Conservation (phyloP, 345 rosid genomes). For the Gossypium turneri region DNA sequence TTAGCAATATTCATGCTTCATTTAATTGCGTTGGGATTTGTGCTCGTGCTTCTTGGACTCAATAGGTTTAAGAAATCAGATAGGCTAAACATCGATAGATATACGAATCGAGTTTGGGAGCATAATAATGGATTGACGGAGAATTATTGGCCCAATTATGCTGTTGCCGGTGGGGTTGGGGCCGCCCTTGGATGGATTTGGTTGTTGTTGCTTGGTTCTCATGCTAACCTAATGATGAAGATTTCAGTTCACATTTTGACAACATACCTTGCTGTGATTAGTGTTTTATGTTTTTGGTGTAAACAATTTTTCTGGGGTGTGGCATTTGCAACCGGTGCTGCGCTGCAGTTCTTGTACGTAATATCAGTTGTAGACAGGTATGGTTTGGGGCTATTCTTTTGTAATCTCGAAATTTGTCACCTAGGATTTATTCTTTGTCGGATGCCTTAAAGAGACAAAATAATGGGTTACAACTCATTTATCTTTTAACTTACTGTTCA, state of each 20-base stretch:
- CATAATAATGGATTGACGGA: slow-evolving; percentile 58
- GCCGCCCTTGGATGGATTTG: slow-evolving; percentile 68
- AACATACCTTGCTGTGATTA: slow-evolving; percentile 81
- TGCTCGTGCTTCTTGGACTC: slow-evolving; percentile 62
- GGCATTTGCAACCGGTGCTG: slow-evolving; percentile 72
- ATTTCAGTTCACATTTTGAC: slow-evolving; percentile 87
- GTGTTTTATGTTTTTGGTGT: slow-evolving; percentile 91
- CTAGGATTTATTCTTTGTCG: background rate
- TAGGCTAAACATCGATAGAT: slow-evolving; percentile 72
- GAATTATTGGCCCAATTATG: slow-evolving; percentile 88
- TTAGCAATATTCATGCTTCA: slow-evolving; percentile 69
- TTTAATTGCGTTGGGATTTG: slow-evolving; percentile 54
- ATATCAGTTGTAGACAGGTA: slow-evolving; percentile 96
- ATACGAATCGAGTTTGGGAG: slow-evolving; percentile 38
- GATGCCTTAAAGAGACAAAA: background rate
- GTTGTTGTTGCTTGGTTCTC: slow-evolving; percentile 73
- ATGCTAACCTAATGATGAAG: slow-evolving; percentile 80
- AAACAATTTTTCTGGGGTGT: slow-evolving; percentile 75
- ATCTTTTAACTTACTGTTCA: background rate
- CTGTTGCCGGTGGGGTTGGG: slow-evolving; percentile 76
- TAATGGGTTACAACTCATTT: background rate
- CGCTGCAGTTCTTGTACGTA: slow-evolving; percentile 90
- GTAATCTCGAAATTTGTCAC: background rate
- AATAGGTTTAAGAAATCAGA: slow-evolving; percentile 64
- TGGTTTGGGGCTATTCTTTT: background rate